Evolutionary conservation across 2,329 filamentous ascomycete species (phyloP), one percentile per base, ranked within the genome.

Genomic region (Verticillium albo-atrum): DNA sequence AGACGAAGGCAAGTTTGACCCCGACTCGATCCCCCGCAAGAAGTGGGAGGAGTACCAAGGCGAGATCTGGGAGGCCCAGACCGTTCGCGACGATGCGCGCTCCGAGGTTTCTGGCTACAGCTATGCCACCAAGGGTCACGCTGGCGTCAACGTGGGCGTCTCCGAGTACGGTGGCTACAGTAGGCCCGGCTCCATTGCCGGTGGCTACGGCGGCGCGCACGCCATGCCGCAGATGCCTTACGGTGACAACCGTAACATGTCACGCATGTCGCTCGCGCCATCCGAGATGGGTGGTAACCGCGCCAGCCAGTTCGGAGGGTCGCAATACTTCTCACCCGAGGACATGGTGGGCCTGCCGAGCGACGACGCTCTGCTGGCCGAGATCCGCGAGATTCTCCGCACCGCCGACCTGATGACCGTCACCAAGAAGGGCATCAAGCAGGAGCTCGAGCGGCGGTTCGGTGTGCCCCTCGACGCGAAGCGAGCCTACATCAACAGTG

Each of bases 31-130:
- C 66, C 95, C 95, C 23, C 91, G 91, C 78, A 99, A 98, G 88
- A 95, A 91, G 82, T 99, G 95, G 95, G 95, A 99, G 74, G 95
- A 99, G 70, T 99, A 98, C 74, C 95, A 99, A 75, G 90, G 90
- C 63, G 95, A 98, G 81, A 87, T 99, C 52, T 99, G 94, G 95
- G 95, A 99, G 71, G 89, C 90, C 1, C 91, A 96, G 76, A 96
- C 85, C 6, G 81, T 90, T n/a, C 89, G 89, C 68, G 85, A 88
- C 65, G 95, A 99, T 71, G 79, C 87, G 26, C 88, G 84, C 61
- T 97, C 92, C 10, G 94, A 97, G 74, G 78, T 94, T 57, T 97
- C 92, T n/a, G 94, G 94, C 60, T 90, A 91, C 78, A 96, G 91
- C 58, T 99, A 98, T 71, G 94, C 87, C 58, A 99, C 95, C 63